These are phyloP conservation scores for Fonsecaea nubica DNA, from an alignment of 2,329 filamentous ascomycete species.

Conservation along the genomic window DNA sequence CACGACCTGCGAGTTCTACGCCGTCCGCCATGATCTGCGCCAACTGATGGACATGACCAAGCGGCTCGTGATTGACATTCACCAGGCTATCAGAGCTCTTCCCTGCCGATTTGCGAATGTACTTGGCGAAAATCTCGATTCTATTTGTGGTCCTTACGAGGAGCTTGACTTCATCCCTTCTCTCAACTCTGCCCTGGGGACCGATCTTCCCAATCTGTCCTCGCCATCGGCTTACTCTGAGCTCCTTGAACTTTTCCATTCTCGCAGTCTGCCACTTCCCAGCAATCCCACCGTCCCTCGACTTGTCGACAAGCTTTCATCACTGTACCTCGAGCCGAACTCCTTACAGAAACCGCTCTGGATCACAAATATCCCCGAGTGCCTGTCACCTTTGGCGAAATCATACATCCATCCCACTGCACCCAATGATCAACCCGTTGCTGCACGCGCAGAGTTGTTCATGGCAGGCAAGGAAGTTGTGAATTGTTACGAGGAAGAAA, in stretches of 20 bases:
- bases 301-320: constrained; percentile 82
- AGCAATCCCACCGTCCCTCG: constrained; percentile 65
- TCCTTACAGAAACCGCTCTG: constrained; percentile 75
- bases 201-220: constrained; percentile 68
- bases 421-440: constrained; percentile 71
- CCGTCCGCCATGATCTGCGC: constrained; percentile 69
- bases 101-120: neutral
- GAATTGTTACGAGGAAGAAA: constrained; percentile 99
- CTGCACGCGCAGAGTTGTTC: constrained; percentile 85
- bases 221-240: constrained; percentile 62
- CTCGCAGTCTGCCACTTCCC: constrained; percentile 58
- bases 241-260: constrained; percentile 62
- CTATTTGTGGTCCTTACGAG: constrained; percentile 60
- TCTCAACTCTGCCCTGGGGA: constrained; percentile 71
- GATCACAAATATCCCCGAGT: constrained; percentile 86
- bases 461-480: constrained; percentile 80
- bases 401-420: constrained; percentile 72
- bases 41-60: constrained; percentile 44
- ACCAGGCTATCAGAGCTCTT: constrained; percentile 6
- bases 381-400: constrained; percentile 90
- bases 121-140: too few species aligned
- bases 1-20: constrained; percentile 96
- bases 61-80: constrained; percentile 25
- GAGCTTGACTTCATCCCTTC: constrained; percentile 82
- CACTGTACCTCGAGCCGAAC: constrained; percentile 76